phyloP scores from a whole-genome alignment of 495 filamentous ascomycete species.

The Arthonia radiata region DNA sequence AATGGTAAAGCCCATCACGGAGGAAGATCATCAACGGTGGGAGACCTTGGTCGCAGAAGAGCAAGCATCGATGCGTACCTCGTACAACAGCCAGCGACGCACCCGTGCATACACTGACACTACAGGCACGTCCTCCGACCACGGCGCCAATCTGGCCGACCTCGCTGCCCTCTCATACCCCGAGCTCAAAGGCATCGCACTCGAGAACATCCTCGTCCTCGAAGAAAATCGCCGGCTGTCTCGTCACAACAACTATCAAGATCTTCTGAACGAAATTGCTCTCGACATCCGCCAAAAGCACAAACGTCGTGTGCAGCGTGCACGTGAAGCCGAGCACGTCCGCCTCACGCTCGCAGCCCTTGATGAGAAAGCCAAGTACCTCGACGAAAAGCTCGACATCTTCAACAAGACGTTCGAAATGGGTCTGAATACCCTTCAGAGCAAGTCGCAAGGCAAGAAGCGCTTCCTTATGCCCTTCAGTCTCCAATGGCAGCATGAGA shows the following conservation, averaged over 20 bases:
- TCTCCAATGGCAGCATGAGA: slow-evolving; percentile 95
- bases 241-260: slow-evolving; percentile 85
- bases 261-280: slow-evolving; percentile 86
- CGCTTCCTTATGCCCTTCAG: slow-evolving; percentile 91
- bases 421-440: slow-evolving; percentile 94
- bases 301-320: slow-evolving; percentile 65
- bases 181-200: slow-evolving; percentile 71
- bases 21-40: slow-evolving; percentile 82
- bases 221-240: slow-evolving; percentile 68
- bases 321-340: slow-evolving; percentile 74
- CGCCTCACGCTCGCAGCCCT: slow-evolving; percentile 60
- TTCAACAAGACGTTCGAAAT: slow-evolving; percentile 99
- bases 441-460: slow-evolving; percentile 69
- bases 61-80: slow-evolving; percentile 24
- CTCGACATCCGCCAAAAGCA: slow-evolving; percentile 94
- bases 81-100: slow-evolving; percentile 22
- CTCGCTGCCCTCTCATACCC: slow-evolving; percentile 75
- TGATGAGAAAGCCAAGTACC: slow-evolving; percentile 72
- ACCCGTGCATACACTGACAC: slow-evolving; percentile 73
- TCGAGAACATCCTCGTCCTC: slow-evolving; percentile 81
- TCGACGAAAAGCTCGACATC: slow-evolving; percentile 83
- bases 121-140: slow-evolving; percentile 13
- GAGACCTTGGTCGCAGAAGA: slow-evolving; percentile 62
- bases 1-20: slow-evolving; percentile 64
- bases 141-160: slow-evolving; percentile 47